A percentile compares a stretch with the other conserved stretches of the same genome.
These are phyloP conservation scores for Psidium friedrichsthalianum DNA, from an alignment of 345 rosid species.

Conservation along the genomic window DNA sequence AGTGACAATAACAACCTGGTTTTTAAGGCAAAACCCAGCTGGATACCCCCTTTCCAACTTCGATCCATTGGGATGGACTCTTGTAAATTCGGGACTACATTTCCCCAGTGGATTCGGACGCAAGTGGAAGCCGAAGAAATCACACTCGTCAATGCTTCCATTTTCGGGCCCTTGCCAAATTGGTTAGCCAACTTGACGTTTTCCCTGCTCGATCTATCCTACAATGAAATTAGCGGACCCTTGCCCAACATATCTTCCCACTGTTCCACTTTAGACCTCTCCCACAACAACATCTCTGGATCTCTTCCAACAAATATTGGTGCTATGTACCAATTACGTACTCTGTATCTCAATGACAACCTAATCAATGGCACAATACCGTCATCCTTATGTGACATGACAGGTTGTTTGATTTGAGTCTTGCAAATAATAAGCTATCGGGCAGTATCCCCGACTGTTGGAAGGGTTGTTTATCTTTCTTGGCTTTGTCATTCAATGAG, in stretches of 20 bases:
- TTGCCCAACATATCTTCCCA: background rate
- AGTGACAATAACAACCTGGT: background rate
- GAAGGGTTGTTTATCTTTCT: background rate
- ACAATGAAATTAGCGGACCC: background rate
- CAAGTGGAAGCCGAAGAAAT: background rate
- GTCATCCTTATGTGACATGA: background rate
- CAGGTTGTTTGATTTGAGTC: accelerated
- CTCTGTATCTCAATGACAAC: background rate
- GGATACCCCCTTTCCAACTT: background rate
- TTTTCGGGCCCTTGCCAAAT: background rate
- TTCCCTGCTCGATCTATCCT: background rate
- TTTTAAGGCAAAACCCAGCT: background rate
- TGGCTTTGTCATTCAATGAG: background rate
- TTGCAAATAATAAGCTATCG: background rate
- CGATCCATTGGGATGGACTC: accelerated
- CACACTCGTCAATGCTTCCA: background rate
- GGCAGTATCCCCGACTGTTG: background rate
- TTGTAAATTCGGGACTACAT: background rate
- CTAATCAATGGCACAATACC: background rate
- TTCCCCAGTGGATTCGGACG: background rate
- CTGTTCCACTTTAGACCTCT: background rate
- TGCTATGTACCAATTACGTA: background rate
- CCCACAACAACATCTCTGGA: background rate
- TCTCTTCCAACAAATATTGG: background rate
- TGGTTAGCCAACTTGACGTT: background rate